These are phyloP conservation scores for Amphicarpaea edgeworthii DNA, from an alignment of 306 rosid species.

Conservation along the genomic window DNA sequence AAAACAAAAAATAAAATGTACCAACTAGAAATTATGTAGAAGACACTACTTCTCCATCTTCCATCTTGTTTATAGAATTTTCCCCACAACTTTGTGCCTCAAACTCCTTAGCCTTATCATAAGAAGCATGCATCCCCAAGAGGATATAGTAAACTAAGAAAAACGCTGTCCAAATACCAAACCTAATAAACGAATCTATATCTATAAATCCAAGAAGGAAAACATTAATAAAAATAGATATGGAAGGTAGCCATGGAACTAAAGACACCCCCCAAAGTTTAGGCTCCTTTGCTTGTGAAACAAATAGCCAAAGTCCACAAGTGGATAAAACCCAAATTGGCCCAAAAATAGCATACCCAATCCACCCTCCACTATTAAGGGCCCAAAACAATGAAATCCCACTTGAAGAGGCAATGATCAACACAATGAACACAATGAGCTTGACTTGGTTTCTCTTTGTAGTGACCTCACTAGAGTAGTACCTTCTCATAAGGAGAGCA, in stretches of 20 bases:
- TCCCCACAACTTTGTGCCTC: background rate
- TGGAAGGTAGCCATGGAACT: slow-evolving; percentile 78
- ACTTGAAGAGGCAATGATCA: slow-evolving; percentile 55
- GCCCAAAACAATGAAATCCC: slow-evolving; percentile 60
- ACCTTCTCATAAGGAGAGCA: slow-evolving; percentile 68
- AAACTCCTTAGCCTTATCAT: slow-evolving; percentile 47
- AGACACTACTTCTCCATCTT: slow-evolving; percentile 13
- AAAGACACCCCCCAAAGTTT: slow-evolving; percentile 76
- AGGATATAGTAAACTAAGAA: slow-evolving; percentile 43
- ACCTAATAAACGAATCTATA: slow-evolving; percentile 51
- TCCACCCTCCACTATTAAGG: slow-evolving; percentile 37
- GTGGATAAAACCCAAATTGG: slow-evolving; percentile 66
- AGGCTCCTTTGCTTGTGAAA: slow-evolving; percentile 67
- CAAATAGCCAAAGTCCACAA: slow-evolving; percentile 48
- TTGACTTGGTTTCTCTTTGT: slow-evolving; percentile 41
- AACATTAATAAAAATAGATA: slow-evolving; percentile 65
- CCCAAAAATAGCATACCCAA: slow-evolving; percentile 50
- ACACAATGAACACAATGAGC: slow-evolving; percentile 50
- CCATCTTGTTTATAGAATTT: slow-evolving; percentile 8
- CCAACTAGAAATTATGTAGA: slow-evolving; percentile 2
- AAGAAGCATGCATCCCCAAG: slow-evolving; percentile 54
- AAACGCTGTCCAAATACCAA: slow-evolving; percentile 39
- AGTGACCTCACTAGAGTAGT: slow-evolving; percentile 60
- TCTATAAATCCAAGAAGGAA: slow-evolving; percentile 83
- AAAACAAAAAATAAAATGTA: no score